Base-by-base conservation (phyloP, 352 stramenopile species). In the Bremia lactucae region DNA sequence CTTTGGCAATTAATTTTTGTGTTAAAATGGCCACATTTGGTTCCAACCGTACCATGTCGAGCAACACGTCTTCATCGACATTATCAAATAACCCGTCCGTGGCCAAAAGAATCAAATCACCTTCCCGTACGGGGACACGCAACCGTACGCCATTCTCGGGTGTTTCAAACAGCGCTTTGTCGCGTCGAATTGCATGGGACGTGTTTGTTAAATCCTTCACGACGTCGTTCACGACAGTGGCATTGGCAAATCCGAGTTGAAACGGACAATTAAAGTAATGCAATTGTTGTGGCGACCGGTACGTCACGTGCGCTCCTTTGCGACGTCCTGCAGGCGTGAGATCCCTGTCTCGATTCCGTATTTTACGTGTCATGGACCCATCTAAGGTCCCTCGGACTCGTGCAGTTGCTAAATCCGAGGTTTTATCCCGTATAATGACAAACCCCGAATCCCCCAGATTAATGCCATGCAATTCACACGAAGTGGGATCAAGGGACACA, bases 31-130 rank as follows among this genome's bases (percentile, higher is more conserved):
- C 59, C 7, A 96, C 51, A 21, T 86, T 64, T 0, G 60, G 52
- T 42, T 88, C 70, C 6, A 36, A 42, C 5, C 68, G 67, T 23
- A 88, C 71, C 26, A 88, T 78, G n/a, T 85, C 72, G 0, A 88
- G 64, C 37, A 88, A 34, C 5, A 73, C 63, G 16, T 88, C 72
- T 50, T 88, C 72, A 28, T 88, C 70, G 28, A 98, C 86, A 63
- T 98, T 98, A 62, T 98, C 94, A 53, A 97, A 98, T 2, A 98
- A 70, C 2, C 95, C 95, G 64, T 98, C 95, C 1, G 95, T 97
- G 40, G 89, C 94, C 4, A 98, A 75, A 39, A 98, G 79, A 46
- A 98, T 95, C 28, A 98, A 87, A 52, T 98, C 95, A 14, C 94
- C 94, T 26, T 88, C 71, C 13, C 90, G 60, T 6, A 98, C 72